Evolutionary conservation across 257 asterid species (phyloP).

Genomic region (Fraxinus excelsior): DNA sequence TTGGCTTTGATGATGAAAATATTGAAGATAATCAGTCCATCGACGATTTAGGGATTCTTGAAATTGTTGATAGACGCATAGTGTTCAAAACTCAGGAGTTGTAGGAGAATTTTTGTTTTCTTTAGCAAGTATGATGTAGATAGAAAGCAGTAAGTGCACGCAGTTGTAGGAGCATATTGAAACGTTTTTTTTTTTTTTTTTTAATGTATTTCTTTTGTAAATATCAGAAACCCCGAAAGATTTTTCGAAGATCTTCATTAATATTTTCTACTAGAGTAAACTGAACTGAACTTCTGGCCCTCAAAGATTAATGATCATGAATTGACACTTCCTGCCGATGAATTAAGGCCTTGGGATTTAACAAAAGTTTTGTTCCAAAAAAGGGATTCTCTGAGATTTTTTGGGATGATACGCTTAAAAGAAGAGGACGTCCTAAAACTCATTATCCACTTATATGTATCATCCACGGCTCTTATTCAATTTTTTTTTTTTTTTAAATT

Average conservation of each 20-base stretch:
- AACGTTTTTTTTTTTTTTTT: background rate
- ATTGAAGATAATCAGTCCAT: conserved; percentile 31
- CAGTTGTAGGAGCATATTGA: background rate
- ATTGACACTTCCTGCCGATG: background rate
- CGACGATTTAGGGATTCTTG: conserved; percentile 61
- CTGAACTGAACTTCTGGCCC: too few relatives aligned
- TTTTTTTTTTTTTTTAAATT: too few relatives aligned
- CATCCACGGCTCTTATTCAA: too few relatives aligned
- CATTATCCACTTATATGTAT: too few relatives aligned
- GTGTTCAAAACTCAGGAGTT: conserved; percentile 38
- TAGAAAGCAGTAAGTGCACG: too few relatives aligned
- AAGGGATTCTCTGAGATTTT: background rate
- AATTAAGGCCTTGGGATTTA: too few relatives aligned
- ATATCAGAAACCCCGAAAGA: too few relatives aligned
- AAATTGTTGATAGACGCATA: conserved; percentile 59
- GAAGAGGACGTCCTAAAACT: background rate
- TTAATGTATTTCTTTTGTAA: background rate
- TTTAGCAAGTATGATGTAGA: too few relatives aligned
- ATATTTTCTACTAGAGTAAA: too few relatives aligned
- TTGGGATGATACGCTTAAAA: background rate
- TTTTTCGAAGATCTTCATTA: too few relatives aligned
- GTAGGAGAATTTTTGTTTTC: conserved; percentile 4
- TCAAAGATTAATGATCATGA: too few relatives aligned
- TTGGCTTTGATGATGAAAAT: conserved; percentile 37
- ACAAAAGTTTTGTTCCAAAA: too few relatives aligned